phyloP scores from a whole-genome alignment of 257 asterid genomes.

The Solanum megistacrolobum region DNA sequence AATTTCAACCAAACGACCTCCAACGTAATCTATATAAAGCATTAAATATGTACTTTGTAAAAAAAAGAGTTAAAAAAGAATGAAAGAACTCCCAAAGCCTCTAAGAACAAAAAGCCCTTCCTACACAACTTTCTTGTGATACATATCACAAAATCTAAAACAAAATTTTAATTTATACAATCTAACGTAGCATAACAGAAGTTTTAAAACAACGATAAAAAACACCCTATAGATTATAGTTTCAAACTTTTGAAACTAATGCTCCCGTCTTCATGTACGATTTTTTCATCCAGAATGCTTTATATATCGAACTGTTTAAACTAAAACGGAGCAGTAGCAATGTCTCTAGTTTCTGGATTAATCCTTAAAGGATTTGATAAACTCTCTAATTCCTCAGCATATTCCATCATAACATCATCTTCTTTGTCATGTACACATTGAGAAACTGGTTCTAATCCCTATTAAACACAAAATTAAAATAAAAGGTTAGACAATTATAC shows the following conservation, averaged over 20 bases:
- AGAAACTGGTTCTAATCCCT: constrained; percentile 43
- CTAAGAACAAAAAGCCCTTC: background rate
- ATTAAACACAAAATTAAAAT: background rate
- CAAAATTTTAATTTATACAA: background rate
- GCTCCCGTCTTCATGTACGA: accelerated
- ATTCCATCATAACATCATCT: background rate
- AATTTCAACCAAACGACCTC: background rate
- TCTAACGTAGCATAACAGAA: background rate
- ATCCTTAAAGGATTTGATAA: background rate
- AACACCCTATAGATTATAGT: background rate
- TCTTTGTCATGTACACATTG: constrained; percentile 3
- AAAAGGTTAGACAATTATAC: background rate
- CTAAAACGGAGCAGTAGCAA: constrained; percentile 35
- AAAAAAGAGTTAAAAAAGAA: background rate
- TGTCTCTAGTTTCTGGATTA: constrained; percentile 7
- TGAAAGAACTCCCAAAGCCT: background rate
- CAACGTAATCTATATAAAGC: background rate
- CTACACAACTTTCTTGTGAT: background rate
- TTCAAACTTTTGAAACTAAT: background rate
- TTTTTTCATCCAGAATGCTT: background rate
- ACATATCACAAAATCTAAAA: background rate
- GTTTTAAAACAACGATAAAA: background rate
- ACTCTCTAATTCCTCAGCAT: background rate
- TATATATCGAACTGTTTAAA: accelerated
- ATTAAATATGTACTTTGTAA: background rate